Evolutionary conservation across 192 early-diverging fungal genomes (phyloP), one percentile per base, ranked within the genome.

Genomic region (Irineochytrium annulatum): DNA sequence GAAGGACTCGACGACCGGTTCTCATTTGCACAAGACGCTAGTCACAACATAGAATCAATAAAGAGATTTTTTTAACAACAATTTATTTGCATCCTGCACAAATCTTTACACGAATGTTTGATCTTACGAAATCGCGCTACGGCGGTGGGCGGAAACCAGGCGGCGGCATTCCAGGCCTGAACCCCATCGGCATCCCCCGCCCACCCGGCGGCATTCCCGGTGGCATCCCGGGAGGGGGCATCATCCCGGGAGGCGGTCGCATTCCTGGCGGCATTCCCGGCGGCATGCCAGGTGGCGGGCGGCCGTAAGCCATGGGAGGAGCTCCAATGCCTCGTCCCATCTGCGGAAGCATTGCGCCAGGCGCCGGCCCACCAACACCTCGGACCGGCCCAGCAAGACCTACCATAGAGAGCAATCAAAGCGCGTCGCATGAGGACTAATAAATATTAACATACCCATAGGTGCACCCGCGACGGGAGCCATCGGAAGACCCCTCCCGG

Each of bases 341-440:
- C n/a, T n/a, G n/a, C n/a, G n/a, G n/a, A n/a, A n/a, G n/a, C n/a
- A 98, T 98, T 81, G 89, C 88, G 60, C 82, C 82, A 43, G 86
- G 83, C 20, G 88, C 89, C 32, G 95, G 95, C 29, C 93, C 96
- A 65, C 96, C 94, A 35, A 99, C 87, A 52, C 96, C 96, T 52
- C 92, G 83, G n/a, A 97, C 87, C 30, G 94, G 95, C 28, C 91
- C 93, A 29, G 87, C 80, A 43, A 97, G 77, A 34, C 90, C 74
- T 74, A 34, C 8, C 20, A 8, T 3, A 57, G 26, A 45, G 17
- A 67, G 29, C 13, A 32, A 26, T 37, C 33, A 70, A 76, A 29
- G 56, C 29, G 57, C n/a, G 59, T 1, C 27, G 37, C 16, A 79
- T 45, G 57, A 14, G 3, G 1, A 0, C 13, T n/a, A 69, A 20